Base-by-base conservation (phyloP, 805 yeast genomes). In the Metschnikowia continentalis region DNA sequence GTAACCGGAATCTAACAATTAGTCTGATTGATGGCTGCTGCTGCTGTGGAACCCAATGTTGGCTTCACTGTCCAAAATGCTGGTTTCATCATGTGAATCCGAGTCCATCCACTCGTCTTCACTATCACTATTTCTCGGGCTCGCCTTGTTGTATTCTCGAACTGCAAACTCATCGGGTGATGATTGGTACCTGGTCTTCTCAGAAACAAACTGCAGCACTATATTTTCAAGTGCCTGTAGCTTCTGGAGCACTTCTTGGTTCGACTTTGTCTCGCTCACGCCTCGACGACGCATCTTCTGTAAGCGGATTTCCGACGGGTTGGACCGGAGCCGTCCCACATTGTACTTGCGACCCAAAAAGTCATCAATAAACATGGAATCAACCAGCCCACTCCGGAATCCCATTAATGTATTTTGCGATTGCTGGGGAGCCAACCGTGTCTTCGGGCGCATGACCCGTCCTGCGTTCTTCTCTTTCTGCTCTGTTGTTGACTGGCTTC, bases 341-440 rank as follows among this genome's bases (percentile, higher is more conserved):
- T 70, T 70, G 47, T 64, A 68, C 46, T 62, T 63, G 44, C 61
- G 63, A 32, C 65, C 61, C 23, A 70, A 53, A 19, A 67, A 54
- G 43, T 69, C 74, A 47, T 70, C 74, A 40, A 69, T 64, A 44
- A 70, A 68, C 35, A 69, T 52, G 22, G 72, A 68, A 51, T 71
- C 76, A 37, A 72, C 69, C 47, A 74, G 71, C 40, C 73, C 74
- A 36, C 71, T 69, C 36, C 70, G 61, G 46, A 69, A 63, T 45
- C 68, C 69, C 3, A 67, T 67, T 36, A 71, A 52, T 1, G 75
- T 70, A 30, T 66, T 61, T 13, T 68, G 66, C 5, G 74, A 70
- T 43, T 63, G 64, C 22, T 62, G 63, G 6, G 68, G 71, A 1
- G 54, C 52, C 19, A 69, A 53, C 13, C 33, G 33, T 11, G 23